These are phyloP conservation scores for Capronia epimyces DNA, from an alignment of 2,329 filamentous ascomycete genomes.

Conservation along the genomic window DNA sequence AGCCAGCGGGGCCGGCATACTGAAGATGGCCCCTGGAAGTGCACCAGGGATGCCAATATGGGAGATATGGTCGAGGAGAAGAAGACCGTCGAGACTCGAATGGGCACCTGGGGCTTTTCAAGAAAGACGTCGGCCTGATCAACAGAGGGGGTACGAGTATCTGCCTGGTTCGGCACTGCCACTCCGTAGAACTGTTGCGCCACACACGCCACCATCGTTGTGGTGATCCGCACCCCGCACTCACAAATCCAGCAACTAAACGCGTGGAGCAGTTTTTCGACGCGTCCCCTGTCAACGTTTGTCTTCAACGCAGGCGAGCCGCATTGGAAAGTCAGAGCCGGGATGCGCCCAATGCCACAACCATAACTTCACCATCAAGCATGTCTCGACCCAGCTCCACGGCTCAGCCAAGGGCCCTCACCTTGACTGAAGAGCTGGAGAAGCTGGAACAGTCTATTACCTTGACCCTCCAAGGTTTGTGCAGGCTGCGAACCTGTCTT, in stretches of 20 bases:
- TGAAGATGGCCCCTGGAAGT: slow-evolving; percentile 14
- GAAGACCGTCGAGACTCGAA: neutral
- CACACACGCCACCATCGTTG: slow-evolving; percentile 4
- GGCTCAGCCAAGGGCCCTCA: slow-evolving; percentile 51
- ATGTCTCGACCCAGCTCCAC: slow-evolving; percentile 24
- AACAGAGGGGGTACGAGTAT: neutral
- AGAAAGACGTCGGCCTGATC: slow-evolving; percentile 18
- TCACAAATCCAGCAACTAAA: neutral
- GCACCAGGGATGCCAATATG: neutral
- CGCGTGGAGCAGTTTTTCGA: slow-evolving; percentile 1
- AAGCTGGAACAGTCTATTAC: slow-evolving; percentile 96
- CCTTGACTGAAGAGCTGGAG: slow-evolving; percentile 90
- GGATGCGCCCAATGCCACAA: neutral
- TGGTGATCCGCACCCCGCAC: neutral
- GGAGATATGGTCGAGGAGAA: neutral
- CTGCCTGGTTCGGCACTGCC: neutral
- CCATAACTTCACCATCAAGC: neutral
- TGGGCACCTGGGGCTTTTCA: neutral
- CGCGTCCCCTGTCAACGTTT: neutral
- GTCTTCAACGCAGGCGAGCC: too few relatives aligned
- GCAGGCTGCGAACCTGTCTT: neutral
- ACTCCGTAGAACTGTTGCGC: slow-evolving; percentile 8
- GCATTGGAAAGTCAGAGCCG: too few relatives aligned
- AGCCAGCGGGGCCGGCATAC: slow-evolving; percentile 45
- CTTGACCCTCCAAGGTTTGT: slow-evolving; percentile 77